These are phyloP conservation scores for Penicillium decumbens DNA, from an alignment of 2,329 filamentous ascomycete species.

Conservation along the genomic window DNA sequence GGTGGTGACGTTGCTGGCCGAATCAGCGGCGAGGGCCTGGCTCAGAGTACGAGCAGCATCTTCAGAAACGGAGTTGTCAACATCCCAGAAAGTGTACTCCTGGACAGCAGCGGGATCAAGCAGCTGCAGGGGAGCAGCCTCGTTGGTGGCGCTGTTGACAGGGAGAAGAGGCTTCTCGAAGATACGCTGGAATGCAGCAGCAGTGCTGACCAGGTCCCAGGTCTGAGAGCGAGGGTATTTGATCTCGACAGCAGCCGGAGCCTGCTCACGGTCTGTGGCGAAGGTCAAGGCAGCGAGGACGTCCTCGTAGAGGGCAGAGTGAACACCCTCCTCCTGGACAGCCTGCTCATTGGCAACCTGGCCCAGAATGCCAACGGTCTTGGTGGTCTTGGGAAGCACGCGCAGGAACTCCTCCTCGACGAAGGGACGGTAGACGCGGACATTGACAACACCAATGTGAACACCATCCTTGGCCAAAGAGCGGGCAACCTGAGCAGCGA, in stretches of 20 bases:
- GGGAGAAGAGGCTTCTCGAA: slow-evolving; percentile 40
- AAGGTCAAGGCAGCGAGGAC: slow-evolving; percentile 82
- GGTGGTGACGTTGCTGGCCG: slow-evolving; percentile 57
- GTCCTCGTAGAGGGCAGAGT: slow-evolving; percentile 88
- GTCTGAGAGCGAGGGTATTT: slow-evolving; percentile 77
- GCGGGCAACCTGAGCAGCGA: slow-evolving; percentile 74
- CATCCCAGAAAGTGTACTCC: slow-evolving; percentile 92
- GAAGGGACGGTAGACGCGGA: slow-evolving; percentile 91
- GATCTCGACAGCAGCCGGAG: slow-evolving; percentile 68
- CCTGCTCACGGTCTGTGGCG: slow-evolving; percentile 59
- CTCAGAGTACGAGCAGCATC: slow-evolving; percentile 60
- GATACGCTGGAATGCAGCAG: slow-evolving; percentile 45
- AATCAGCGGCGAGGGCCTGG: slow-evolving; percentile 57
- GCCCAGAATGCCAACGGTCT: slow-evolving; percentile 77
- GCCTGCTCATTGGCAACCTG: slow-evolving; percentile 73
- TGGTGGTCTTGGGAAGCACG: slow-evolving; percentile 68
- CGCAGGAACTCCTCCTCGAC: slow-evolving; percentile 90
- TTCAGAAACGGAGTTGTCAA: slow-evolving; percentile 67
- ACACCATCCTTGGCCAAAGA: slow-evolving; percentile 67
- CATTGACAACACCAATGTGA: slow-evolving; percentile 82
- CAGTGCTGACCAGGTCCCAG: slow-evolving; percentile 53
- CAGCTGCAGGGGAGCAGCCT: slow-evolving; percentile 47
- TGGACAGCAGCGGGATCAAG: slow-evolving; percentile 56
- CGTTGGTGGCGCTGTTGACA: slow-evolving; percentile 24
- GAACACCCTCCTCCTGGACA: slow-evolving; percentile 68